Evolutionary conservation across 2,329 filamentous ascomycete genomes (phyloP).

Genomic region (Leptographium flavum): DNA sequence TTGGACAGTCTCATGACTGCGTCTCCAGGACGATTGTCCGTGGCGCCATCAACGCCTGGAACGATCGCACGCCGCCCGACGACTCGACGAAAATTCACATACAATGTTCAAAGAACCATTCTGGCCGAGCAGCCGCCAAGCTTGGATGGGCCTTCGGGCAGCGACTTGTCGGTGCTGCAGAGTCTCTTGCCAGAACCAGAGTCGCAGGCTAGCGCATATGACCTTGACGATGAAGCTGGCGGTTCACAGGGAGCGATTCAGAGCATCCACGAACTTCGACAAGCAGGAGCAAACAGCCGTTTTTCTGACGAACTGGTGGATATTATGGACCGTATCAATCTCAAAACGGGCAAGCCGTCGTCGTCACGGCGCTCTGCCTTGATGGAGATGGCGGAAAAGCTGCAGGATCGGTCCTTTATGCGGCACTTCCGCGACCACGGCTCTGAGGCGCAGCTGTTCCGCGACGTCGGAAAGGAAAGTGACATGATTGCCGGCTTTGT

Average conservation of each 20-base stretch:
- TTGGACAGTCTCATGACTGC: conserved; percentile 8
- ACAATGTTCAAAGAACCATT: conserved; percentile 23
- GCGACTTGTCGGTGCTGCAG: conserved; percentile 13
- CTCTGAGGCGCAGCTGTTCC: conserved; percentile 54
- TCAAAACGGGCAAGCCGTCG: conserved; percentile 25
- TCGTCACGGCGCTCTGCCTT: conserved; percentile 44
- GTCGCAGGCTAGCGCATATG: conserved; percentile 14
- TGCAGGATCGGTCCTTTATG: conserved; percentile 48
- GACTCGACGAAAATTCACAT: conserved; percentile 20
- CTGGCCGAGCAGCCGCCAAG: conserved; percentile 17
- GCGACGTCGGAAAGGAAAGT: conserved; percentile 41
- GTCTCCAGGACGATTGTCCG: conserved; percentile 6
- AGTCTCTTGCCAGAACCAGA: conserved; percentile 14
- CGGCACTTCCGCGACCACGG: conserved; percentile 61
- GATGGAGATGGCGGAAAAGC: conserved; percentile 43
- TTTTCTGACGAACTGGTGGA: conserved; percentile 54
- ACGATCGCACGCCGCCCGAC: conserved; percentile 11
- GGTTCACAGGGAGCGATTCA: conserved; percentile 36
- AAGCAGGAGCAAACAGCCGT: conserved; percentile 51
- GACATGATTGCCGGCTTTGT: conserved; percentile 50
- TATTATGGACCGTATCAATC: conserved; percentile 44
- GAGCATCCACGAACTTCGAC: conserved; percentile 50
- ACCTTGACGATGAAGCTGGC: conserved; percentile 29
- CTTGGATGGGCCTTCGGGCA: conserved; percentile 9
- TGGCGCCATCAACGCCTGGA: conserved; percentile 9